A percentile compares a stretch with the other conserved stretches of the same genome.
Evolutionary conservation across 495 filamentous ascomycete genomes (phyloP).

Genomic region (Elaphomyces granulatus): DNA sequence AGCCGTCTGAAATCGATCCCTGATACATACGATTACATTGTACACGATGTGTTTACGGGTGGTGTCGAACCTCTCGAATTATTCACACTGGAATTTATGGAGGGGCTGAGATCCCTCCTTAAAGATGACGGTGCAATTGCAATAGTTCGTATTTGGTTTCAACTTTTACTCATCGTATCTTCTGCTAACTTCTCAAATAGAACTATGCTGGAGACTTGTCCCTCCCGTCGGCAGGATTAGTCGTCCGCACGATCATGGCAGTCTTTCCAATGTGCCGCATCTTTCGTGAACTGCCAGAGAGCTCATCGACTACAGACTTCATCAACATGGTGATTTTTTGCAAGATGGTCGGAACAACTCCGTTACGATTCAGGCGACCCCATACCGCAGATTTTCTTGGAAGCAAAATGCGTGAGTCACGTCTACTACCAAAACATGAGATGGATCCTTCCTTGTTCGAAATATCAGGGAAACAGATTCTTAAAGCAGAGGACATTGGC

Average conservation of each 20-base stretch:
- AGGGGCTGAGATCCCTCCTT: constrained; percentile 50
- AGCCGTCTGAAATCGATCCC: constrained; percentile 28
- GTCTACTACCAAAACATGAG: constrained; percentile 62
- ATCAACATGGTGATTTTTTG: constrained; percentile 74
- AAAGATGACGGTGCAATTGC: constrained; percentile 72
- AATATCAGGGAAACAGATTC: constrained; percentile 23
- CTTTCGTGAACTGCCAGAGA: constrained; percentile 60
- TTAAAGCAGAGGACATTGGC: constrained; percentile 42
- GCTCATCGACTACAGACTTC: constrained; percentile 46
- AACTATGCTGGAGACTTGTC: constrained; percentile 93
- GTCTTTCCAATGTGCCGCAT: constrained; percentile 72
- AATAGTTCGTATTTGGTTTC: constrained; percentile 45
- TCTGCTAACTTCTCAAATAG: constrained; percentile 25
- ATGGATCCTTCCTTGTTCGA: constrained; percentile 40
- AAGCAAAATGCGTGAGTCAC: constrained; percentile 50
- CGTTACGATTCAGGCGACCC: constrained; percentile 55
- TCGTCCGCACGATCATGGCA: constrained; percentile 54
- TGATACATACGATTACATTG: constrained; percentile 69
- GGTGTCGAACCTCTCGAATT: constrained; percentile 79
- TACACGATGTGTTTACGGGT: constrained; percentile 98
- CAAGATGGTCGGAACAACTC: constrained; percentile 25
- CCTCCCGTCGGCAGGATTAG: constrained; percentile 51
- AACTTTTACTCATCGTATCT: neutral
- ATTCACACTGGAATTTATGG: constrained; percentile 75
- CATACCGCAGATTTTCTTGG: constrained; percentile 52